Conservation (phyloP, 192 early-diverging fungal species). For the Coemansia sp. region DNA sequence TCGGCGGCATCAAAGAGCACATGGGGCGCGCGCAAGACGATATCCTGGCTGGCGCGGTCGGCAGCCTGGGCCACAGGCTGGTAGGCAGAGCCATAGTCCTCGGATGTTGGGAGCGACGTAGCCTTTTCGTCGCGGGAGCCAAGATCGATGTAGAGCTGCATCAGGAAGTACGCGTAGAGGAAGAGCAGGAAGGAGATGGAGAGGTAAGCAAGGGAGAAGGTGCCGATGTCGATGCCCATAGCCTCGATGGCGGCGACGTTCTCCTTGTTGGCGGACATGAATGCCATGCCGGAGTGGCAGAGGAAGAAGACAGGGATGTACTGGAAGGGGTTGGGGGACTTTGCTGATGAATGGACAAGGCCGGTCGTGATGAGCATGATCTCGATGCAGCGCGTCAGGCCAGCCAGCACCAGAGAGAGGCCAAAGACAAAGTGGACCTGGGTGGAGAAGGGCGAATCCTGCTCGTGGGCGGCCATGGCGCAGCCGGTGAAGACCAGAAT, state of each 20-base stretch:
- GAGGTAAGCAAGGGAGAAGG: constrained; percentile 59
- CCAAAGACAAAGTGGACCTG: constrained; percentile 67
- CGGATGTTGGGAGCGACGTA: constrained; percentile 31
- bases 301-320: constrained; percentile 55
- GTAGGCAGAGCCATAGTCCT: constrained; percentile 31
- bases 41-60: constrained; percentile 11
- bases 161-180: constrained; percentile 56
- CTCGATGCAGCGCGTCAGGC: constrained; percentile 59
- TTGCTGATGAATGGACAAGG: constrained; percentile 22
- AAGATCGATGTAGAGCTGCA: constrained; percentile 51
- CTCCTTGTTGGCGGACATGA: constrained; percentile 67
- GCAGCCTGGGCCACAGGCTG: constrained; percentile 25
- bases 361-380: constrained; percentile 50
- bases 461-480: constrained; percentile 62
- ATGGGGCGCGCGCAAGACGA: constrained; percentile 17
- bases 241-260: constrained; percentile 48
- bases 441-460: constrained; percentile 60
- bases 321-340: constrained; percentile 52
- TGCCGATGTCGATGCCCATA: constrained; percentile 58
- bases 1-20: constrained; percentile 41
- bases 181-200: constrained; percentile 63
- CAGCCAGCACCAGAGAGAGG: constrained; percentile 59
- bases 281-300: constrained; percentile 61
- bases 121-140: constrained; percentile 23
- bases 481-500: constrained; percentile 65